Conservation (phyloP, 1,284 basidiomycete species). For the Cutaneotrichosporon cavernicola region DNA sequence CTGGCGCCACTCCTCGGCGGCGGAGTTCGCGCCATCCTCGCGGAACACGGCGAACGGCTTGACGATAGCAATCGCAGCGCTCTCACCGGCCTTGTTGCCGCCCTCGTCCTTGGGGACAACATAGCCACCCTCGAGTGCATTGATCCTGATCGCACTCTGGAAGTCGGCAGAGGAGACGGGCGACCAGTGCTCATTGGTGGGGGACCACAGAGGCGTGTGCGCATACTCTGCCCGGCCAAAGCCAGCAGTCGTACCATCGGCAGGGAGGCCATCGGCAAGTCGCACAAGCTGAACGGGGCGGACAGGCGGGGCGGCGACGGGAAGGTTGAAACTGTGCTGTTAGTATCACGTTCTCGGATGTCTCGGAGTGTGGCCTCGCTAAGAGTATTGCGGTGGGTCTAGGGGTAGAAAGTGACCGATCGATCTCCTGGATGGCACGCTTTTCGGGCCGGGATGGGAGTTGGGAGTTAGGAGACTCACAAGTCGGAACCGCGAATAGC, state of each 20-base stretch:
- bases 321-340: slow-evolving; percentile 38
- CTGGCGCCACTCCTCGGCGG: slow-evolving; percentile 40
- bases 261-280: slow-evolving; percentile 30
- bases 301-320: slow-evolving; percentile 33
- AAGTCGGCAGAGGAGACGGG: slow-evolving; percentile 40
- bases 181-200: slow-evolving; percentile 36
- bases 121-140: slow-evolving; percentile 45
- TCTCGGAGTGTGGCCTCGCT: not conserved
- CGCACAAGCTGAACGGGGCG: slow-evolving; percentile 44
- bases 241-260: slow-evolving; percentile 29
- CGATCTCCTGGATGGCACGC: not conserved
- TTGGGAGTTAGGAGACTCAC: slow-evolving; percentile 30
- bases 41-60: slow-evolving; percentile 50
- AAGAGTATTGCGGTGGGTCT: not conserved
- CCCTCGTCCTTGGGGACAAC: slow-evolving; percentile 37
- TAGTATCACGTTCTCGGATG: not conserved
- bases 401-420: not conserved
- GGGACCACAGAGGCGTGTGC: slow-evolving; percentile 21
- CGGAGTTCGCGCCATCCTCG: slow-evolving; percentile 31
- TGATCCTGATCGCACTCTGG: slow-evolving; percentile 39
- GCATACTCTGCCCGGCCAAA: slow-evolving; percentile 15
- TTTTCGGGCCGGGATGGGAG: not conserved
- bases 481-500: slow-evolving; percentile 67
- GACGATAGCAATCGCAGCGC: slow-evolving; percentile 45
- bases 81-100: slow-evolving; percentile 44